Conservation (phyloP, 192 early-diverging fungal genomes). For the Gaertneriomyces semiglobifer region DNA sequence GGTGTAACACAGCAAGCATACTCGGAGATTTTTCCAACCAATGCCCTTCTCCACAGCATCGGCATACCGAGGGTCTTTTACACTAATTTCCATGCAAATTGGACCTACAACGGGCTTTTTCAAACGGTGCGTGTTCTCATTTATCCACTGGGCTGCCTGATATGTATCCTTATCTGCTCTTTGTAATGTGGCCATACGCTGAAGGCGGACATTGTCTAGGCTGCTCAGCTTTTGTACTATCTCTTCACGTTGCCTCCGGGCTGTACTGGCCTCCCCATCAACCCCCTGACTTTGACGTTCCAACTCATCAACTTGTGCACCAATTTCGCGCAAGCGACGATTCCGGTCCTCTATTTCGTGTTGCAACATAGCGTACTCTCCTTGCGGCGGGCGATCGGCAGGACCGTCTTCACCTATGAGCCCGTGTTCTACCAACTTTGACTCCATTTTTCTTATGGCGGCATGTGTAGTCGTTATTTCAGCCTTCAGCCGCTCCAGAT, state of each 20-base stretch:
- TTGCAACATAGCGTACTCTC: conserved; percentile 22
- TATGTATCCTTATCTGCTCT: conserved; percentile 49
- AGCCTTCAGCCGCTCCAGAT: conserved; percentile 33
- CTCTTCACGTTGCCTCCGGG: conserved; percentile 18
- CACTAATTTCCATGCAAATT: conserved; percentile 64
- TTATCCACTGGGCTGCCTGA: conserved; percentile 67
- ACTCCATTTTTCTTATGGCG: conserved; percentile 42
- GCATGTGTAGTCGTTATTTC: conserved; percentile 39
- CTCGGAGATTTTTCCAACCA: conserved; percentile 42
- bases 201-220: conserved; percentile 42
- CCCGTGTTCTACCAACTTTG: conserved; percentile 42
- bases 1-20: conserved; percentile 15
- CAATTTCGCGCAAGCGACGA: conserved; percentile 17
- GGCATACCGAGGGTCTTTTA: conserved; percentile 61
- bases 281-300: conserved; percentile 23
- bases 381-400: conserved; percentile 15
- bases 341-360: conserved; percentile 34
- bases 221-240: conserved; percentile 28
- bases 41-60: conserved; percentile 63
- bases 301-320: conserved; percentile 11
- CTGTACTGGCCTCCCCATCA: conserved; percentile 11
- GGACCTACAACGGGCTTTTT: conserved; percentile 71
- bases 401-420: conserved; percentile 25
- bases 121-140: conserved; percentile 61
- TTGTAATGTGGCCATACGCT: conserved; percentile 57